Conservation (phyloP, 2,329 filamentous ascomycete genomes). For the Lachnellula suecica region DNA sequence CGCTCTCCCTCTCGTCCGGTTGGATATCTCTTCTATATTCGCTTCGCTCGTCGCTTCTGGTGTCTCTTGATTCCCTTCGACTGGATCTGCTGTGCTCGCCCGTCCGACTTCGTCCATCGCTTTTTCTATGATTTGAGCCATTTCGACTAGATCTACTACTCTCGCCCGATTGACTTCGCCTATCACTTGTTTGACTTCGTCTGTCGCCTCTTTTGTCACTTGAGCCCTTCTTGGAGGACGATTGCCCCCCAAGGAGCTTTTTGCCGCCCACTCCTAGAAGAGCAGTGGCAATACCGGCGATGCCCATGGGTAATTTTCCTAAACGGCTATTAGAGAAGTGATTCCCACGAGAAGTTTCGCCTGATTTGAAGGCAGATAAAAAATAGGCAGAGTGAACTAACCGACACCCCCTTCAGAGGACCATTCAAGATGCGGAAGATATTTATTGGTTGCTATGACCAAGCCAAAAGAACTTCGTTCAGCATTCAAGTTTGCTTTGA, state of each 20-base stretch:
- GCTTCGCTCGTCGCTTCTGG: too few species aligned
- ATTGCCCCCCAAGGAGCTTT: not conserved
- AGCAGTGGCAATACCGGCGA: not conserved
- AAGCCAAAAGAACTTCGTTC: constrained; percentile 3
- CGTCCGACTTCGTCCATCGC: too few species aligned
- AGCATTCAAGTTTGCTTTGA: constrained; percentile 9
- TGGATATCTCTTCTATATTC: too few species aligned
- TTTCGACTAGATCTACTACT: too few species aligned
- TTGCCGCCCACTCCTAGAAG: not conserved
- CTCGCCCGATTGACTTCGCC: not conserved
- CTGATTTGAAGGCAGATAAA: too few species aligned
- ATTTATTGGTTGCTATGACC: constrained; percentile 6
- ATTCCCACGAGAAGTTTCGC: not conserved
- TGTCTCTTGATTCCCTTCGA: too few species aligned
- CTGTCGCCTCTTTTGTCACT: not conserved
- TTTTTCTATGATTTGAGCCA: too few species aligned
- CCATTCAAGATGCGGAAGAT: constrained; percentile 12
- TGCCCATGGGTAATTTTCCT: not conserved
- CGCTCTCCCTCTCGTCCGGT: too few species aligned
- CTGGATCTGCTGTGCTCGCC: too few species aligned
- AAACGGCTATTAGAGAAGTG: not conserved
- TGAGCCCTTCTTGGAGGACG: not conserved
- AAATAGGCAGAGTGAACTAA: too few species aligned
- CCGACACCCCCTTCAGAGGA: constrained; percentile 6
- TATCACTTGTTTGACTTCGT: not conserved